These are phyloP conservation scores for Kluyveromyces aestuarii DNA, from an alignment of 805 yeast species.

Conservation along the genomic window DNA sequence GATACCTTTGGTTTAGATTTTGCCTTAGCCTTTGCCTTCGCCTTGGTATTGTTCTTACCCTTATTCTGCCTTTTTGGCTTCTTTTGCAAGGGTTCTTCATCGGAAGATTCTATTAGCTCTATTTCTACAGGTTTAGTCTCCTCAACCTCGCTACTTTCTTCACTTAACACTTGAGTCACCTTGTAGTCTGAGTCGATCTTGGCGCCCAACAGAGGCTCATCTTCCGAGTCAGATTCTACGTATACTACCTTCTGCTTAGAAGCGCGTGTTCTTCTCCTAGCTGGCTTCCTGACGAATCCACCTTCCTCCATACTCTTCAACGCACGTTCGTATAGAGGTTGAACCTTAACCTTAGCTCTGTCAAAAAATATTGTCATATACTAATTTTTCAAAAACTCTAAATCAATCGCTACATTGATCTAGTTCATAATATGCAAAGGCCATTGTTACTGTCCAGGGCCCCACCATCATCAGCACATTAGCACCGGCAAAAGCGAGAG, in stretches of 20 bases:
- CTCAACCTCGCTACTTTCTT: constrained; percentile 2
- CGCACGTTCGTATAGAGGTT: not conserved
- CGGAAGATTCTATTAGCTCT: not conserved
- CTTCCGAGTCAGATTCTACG: constrained; percentile 24
- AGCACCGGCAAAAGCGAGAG: too few species aligned
- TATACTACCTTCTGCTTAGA: constrained; percentile 29
- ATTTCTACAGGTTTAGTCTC: not conserved
- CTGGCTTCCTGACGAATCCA: constrained; percentile 21
- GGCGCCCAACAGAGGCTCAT: constrained; percentile 13
- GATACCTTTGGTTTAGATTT: constrained; percentile 46
- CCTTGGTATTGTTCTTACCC: constrained; percentile 13
- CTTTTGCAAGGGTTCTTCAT: constrained; percentile 11
- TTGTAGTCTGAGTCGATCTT: not conserved
- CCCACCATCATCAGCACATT: too few species aligned
- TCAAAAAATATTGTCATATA: too few species aligned
- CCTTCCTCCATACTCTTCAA: constrained; percentile 18
- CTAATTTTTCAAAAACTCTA: too few species aligned
- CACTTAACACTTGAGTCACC: not conserved
- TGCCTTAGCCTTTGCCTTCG: constrained; percentile 14
- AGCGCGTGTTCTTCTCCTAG: constrained; percentile 20
- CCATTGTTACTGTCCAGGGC: too few species aligned
- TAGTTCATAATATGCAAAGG: too few species aligned
- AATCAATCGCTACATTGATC: too few species aligned
- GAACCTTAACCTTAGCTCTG: not conserved
- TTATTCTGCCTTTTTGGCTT: constrained; percentile 14